Conservation (phyloP, 345 rosid species). For the Citrus hindsii region DNA sequence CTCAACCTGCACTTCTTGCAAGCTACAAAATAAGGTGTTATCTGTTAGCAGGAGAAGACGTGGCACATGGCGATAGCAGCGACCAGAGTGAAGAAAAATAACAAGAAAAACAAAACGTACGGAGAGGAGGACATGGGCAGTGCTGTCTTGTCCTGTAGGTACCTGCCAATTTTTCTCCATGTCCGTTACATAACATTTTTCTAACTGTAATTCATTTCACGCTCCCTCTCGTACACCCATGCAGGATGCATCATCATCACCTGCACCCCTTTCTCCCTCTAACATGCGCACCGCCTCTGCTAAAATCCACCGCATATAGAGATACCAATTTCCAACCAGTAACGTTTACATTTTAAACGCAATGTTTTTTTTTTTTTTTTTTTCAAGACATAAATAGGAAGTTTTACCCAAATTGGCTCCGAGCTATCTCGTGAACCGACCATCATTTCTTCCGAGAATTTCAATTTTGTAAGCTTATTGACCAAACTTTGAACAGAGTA, state of each 20-base stretch:
- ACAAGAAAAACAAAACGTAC: background rate
- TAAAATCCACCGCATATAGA: no score
- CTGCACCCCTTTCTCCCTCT: background rate
- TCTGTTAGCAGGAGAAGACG: background rate
- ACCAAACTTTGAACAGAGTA: background rate
- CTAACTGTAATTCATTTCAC: background rate
- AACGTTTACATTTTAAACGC: no score
- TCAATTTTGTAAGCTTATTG: background rate
- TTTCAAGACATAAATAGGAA: background rate
- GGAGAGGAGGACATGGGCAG: background rate
- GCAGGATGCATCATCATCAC: no score
- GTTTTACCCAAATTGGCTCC: conserved; percentile 4
- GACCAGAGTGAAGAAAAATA: background rate
- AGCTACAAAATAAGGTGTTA: background rate
- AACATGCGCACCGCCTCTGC: background rate
- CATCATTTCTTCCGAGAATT: conserved; percentile 2
- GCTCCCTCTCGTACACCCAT: background rate
- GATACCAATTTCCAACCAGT: no score
- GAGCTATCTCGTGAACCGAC: background rate
- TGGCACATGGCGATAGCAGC: background rate
- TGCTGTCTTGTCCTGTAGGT: background rate
- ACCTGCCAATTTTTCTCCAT: background rate
- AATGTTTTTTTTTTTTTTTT: no score
- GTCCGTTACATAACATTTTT: background rate
- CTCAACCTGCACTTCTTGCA: no score